Base-by-base conservation (phyloP, 2,329 filamentous ascomycete genomes). In the Paecilomyces sp. region DNA sequence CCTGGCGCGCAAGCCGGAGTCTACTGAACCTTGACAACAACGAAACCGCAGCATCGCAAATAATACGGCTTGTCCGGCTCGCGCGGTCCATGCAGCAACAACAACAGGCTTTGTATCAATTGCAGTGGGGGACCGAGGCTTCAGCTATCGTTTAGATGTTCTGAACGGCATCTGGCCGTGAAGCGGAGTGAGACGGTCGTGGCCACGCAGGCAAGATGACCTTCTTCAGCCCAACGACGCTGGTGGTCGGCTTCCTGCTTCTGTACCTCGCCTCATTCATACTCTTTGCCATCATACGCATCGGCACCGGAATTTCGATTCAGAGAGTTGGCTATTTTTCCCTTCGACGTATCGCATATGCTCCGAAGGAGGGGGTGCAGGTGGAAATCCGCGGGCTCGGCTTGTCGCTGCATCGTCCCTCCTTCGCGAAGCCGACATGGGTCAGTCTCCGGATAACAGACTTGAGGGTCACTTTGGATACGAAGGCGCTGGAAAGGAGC, bases 351-450 rank as follows among this genome's bases (percentile, higher is more conserved):
- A 88, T 99, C 63, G 89, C 92, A 60, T 97, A 95, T 74, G 91
- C 90, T 13, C 91, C 91, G 30, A 88, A 84, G 75, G 91, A 96
- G 83, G 94, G 94, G 67, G 80, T 96, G 69, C 89, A 89, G 68
- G 86, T 99, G 74, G 91, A 96, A 74, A 87, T 99, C 59, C 87
- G 94, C 56, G 91, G 92, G 56, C 81, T 99, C 57, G 92, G 94
- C 53, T 81, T 99, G 67, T 89, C 90, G 60, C 77, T 97, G 63
- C 94, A 99, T 76, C 87, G 92, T 3, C 94, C 94, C 12, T 97
- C 94, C 5, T 97, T 99, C 76, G 91, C 93, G 54, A 92, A 97
- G 74, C 94, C 94, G 53, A 97, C 95, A 63, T 97, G 93, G 92
- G 80, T 96, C 67, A 97, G 92, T 73, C 82, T 99, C 56, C 90